phyloP scores from a whole-genome alignment of 2,329 filamentous ascomycete species.

The Coniochaeta ligniaria region DNA sequence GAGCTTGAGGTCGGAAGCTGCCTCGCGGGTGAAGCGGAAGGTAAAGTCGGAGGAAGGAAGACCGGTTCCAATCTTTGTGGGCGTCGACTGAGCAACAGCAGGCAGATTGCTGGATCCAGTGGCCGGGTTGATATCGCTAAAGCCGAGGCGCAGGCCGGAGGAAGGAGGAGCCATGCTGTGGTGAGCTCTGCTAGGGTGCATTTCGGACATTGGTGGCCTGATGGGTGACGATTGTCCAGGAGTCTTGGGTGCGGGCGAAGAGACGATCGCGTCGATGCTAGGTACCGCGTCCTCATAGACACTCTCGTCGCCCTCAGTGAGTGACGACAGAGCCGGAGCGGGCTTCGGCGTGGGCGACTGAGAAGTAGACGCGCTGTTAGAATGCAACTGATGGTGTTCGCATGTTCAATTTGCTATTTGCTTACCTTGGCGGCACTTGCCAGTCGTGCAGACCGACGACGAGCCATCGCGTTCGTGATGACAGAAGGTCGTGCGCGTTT shows the following conservation, averaged over 20 bases:
- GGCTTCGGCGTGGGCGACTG: conserved; percentile 13
- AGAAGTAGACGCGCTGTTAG: neutral
- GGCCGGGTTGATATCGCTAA: conserved; percentile 63
- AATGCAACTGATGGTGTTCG: neutral
- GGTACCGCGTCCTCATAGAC: conserved; percentile 25
- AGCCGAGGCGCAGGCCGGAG: conserved; percentile 74
- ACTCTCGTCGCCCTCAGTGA: conserved; percentile 36
- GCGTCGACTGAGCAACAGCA: conserved; percentile 48
- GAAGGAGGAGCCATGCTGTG: conserved; percentile 70
- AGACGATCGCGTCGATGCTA: conserved; percentile 22
- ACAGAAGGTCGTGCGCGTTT: neutral
- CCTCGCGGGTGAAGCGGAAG: conserved; percentile 52
- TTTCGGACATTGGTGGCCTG: conserved; percentile 70
- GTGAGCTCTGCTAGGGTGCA: conserved; percentile 84
- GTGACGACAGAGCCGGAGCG: conserved; percentile 25
- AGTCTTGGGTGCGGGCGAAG: conserved; percentile 37
- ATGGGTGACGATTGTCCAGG: conserved; percentile 59
- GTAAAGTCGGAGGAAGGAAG: conserved; percentile 55
- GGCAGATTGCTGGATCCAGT: conserved; percentile 35
- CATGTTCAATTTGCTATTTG: conserved; percentile 9
- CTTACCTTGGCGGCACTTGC: conserved; percentile 31
- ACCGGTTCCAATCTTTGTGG: conserved; percentile 43
- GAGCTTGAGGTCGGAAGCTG: conserved; percentile 49
- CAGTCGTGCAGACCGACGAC: conserved; percentile 36
- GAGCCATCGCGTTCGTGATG: conserved; percentile 19